Conservation (phyloP, 805 yeast species). For the Martiniozyma abietophila region DNA sequence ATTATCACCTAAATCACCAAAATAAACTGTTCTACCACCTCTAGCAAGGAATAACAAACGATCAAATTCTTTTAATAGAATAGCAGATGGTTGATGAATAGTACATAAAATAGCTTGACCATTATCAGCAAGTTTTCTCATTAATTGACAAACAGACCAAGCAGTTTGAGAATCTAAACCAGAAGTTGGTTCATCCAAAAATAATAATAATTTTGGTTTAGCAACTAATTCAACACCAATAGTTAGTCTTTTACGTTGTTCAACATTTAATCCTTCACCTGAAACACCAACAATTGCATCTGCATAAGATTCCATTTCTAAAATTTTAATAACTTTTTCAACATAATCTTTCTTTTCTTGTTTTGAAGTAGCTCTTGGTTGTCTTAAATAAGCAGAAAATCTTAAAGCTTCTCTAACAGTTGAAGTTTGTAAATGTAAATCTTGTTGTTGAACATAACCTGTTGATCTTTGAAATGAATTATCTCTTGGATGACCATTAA, state of each 20-base stretch:
- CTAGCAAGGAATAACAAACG: conserved; percentile 57
- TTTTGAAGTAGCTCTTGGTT: conserved; percentile 31
- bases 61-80: conserved; percentile 69
- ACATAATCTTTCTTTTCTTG: conserved; percentile 41
- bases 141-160: conserved; percentile 47
- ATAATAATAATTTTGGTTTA: conserved; percentile 41
- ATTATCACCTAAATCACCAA: conserved; percentile 62
- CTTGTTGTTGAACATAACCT: conserved; percentile 55
- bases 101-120: conserved; percentile 58
- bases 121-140: conserved; percentile 40
- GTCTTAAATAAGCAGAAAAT: conserved; percentile 43
- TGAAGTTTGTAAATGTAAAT: conserved; percentile 40
- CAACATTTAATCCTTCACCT: conserved; percentile 46
- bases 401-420: conserved; percentile 48
- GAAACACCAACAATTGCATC: conserved; percentile 45
- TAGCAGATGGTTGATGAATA: conserved; percentile 81
- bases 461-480: conserved; percentile 43
- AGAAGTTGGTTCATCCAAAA: conserved; percentile 55
- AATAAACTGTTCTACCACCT: conserved; percentile 70
- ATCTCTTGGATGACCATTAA: conserved; percentile 42
- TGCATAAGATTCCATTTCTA: conserved; percentile 44
- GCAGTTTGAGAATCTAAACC: conserved; percentile 55
- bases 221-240: conserved; percentile 52
- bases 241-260: conserved; percentile 44
- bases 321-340: conserved; percentile 38